phyloP scores from a whole-genome alignment of 2,329 filamentous ascomycete genomes.

The Graphilbum fragrans region DNA sequence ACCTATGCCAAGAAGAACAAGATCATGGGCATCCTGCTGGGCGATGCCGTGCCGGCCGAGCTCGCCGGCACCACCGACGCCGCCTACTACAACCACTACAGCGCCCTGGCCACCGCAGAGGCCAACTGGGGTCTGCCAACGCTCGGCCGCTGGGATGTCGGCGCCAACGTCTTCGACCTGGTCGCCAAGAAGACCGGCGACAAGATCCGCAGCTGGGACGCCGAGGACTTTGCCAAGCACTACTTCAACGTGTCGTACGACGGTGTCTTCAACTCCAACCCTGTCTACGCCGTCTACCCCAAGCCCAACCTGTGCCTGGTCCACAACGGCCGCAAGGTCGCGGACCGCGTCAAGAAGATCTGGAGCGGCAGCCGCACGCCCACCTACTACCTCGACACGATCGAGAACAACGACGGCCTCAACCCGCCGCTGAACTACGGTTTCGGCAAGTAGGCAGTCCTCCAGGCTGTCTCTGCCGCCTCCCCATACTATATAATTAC shows the following conservation, averaged over 20 bases:
- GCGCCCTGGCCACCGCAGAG: conserved; percentile 50
- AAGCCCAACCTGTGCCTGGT: conserved; percentile 15
- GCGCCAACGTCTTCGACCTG: conserved; percentile 54
- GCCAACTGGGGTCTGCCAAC: conserved; percentile 61
- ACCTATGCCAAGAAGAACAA: conserved; percentile 56
- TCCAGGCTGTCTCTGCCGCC: too few relatives aligned
- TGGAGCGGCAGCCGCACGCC: conserved; percentile 14
- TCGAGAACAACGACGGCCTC: conserved; percentile 16
- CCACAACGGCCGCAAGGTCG: conserved; percentile 13
- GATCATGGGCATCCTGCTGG: conserved; percentile 59
- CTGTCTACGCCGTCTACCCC: conserved; percentile 14
- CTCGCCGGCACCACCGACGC: conserved; percentile 56
- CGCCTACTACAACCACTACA: conserved; percentile 65
- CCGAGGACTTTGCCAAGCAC: conserved; percentile 7
- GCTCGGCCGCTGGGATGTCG: conserved; percentile 60
- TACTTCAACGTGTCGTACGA: conserved; percentile 17
- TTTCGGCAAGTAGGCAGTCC: conserved; percentile 3
- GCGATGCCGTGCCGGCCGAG: conserved; percentile 56
- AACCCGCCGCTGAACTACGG: conserved; percentile 14
- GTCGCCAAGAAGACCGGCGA: conserved; percentile 52
- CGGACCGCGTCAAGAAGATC: conserved; percentile 9
- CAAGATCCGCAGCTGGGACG: conserved; percentile 12
- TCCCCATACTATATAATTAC: too few relatives aligned
- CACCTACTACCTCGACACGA: conserved; percentile 15
- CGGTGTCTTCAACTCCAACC: conserved; percentile 15